Base-by-base conservation (phyloP, 768 basidiomycete genomes). In the Clavulina sp. region DNA sequence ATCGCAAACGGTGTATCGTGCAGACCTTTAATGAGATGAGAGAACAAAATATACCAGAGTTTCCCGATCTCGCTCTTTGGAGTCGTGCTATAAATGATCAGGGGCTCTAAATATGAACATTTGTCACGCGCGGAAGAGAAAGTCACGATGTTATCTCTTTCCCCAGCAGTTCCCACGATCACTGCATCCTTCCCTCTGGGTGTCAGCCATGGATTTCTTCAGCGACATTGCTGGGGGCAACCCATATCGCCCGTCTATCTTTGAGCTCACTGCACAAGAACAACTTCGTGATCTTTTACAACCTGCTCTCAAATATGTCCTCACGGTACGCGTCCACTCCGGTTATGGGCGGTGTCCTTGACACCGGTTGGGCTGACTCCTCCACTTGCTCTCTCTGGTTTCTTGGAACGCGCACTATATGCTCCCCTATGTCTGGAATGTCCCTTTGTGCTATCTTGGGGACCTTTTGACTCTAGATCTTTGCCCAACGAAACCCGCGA, bases 401-500 rank as follows among this genome's bases (percentile, higher is more conserved):
- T 19, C 19, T 38, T 9, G 34, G 34, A 38, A 38, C 34, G 34
- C 34, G 9, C 9, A 9, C 34, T 19, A 38, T 13, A 13, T 13
- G 36, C 36, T 13, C 13, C 36, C 36, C 13, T 13, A 21, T 23
- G n/a, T 18, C 49, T 32, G 28, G 1, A 18, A 32, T 5, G 18
- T 4, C 18, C 33, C 4, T 41, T 51, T 13, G 23, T 43, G 7
- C 28, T 26, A 40, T 19, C 29, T 26, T n/a, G 23, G 28, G 52
- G 36, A 4, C 47, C 49, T 53, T 13, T 21, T 48, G 43, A 26
- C 28, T 52, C 1, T 54, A 95, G 92, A 84, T 93, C 53, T 86
- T 97, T 59, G 89, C 95, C 2, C 91, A 96, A 69, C 73, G 81
- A 52, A 84, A 96, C 63, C 95, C 95, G 4, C 76, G 95, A 51